Evolutionary conservation across 129 eudicot genomes (phyloP).

Genomic region (Tagetes erecta): DNA sequence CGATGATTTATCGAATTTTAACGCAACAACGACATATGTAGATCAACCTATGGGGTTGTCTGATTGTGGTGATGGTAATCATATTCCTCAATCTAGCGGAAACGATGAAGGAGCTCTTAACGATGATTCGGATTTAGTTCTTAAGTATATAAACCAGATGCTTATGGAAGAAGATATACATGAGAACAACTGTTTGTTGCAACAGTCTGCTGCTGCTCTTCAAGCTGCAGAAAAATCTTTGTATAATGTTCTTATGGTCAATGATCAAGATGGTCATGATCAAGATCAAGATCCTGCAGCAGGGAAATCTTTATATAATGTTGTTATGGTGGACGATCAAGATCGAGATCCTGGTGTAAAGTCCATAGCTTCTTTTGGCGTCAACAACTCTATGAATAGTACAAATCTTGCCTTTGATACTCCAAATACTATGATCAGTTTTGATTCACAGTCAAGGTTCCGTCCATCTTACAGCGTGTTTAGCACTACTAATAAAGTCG

Average conservation of each 20-base stretch:
- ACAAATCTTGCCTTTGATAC: conserved; percentile 33
- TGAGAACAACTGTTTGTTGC: conserved; percentile 62
- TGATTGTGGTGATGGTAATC: conserved; percentile 25
- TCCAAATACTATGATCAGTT: conserved; percentile 16
- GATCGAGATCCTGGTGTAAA: not conserved
- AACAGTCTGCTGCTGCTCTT: conserved; percentile 85
- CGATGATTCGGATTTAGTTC: conserved; percentile 74
- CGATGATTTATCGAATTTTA: not conserved
- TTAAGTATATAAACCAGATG: conserved; percentile 69
- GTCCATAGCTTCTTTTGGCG: conserved; percentile 7
- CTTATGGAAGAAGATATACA: conserved; percentile 96
- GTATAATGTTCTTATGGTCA: conserved; percentile 61
- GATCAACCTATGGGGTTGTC: conserved; percentile 14
- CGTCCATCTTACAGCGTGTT: conserved; percentile 34
- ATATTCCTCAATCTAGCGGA: conserved; percentile 26
- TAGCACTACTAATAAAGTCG: conserved; percentile 33
- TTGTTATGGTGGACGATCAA: too few relatives aligned
- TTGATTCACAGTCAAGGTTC: conserved; percentile 36
- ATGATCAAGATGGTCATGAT: conserved; percentile 9
- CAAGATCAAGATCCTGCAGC: too few relatives aligned
- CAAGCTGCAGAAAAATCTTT: conserved; percentile 73
- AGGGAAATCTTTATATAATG: too few relatives aligned
- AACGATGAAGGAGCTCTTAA: conserved; percentile 40
- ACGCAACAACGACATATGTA: conserved; percentile 22
- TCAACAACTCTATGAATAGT: conserved; percentile 13